phyloP scores from a whole-genome alignment of 768 basidiomycete genomes.

The Trametes gibbosa region DNA sequence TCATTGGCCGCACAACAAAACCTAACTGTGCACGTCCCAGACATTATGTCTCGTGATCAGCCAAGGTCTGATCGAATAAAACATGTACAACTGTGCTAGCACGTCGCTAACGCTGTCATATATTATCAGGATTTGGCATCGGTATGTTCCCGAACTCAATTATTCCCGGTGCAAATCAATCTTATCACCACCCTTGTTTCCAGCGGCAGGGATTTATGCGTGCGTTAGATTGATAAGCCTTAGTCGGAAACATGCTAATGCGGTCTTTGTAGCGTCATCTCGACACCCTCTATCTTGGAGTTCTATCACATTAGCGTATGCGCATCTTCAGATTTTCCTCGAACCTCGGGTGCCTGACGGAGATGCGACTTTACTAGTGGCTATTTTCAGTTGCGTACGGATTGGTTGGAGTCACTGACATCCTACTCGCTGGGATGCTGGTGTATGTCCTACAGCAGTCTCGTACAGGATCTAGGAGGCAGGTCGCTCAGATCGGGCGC shows the following conservation, averaged over 20 bases:
- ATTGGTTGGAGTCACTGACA: neutral
- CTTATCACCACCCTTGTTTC: too few species aligned
- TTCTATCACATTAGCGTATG: neutral
- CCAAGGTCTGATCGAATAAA: neutral
- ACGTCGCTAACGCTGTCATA: neutral
- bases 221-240: too few species aligned
- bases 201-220: too few species aligned
- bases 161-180: too few species aligned
- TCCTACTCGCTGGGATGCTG: neutral
- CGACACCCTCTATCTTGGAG: neutral
- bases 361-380: neutral
- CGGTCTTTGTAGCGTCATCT: too few species aligned
- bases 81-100: neutral
- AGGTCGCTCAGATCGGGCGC: neutral
- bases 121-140: neutral
- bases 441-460: neutral
- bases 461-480: neutral
- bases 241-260: too few species aligned
- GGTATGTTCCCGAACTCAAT: neutral
- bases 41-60: neutral
- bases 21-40: neutral
- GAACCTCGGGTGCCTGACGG: neutral
- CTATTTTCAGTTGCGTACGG: neutral
- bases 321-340: neutral
- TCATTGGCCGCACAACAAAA: neutral